Evolutionary conservation across 2,329 filamentous ascomycete species (phyloP), one percentile per base, ranked within the genome.

Genomic region (Chaetothyriales sp.): DNA sequence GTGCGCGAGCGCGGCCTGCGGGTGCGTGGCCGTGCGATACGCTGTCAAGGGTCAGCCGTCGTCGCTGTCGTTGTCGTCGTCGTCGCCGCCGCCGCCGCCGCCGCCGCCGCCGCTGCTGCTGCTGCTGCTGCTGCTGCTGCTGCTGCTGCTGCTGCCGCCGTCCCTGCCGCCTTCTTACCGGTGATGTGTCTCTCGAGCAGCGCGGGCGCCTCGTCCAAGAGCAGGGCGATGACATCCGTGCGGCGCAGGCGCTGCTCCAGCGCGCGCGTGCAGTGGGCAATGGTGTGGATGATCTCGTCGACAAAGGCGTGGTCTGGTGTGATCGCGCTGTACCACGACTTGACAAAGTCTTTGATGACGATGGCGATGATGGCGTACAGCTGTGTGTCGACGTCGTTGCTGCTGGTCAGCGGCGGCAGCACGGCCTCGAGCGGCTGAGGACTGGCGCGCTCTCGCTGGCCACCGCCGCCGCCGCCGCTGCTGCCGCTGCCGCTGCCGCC

Each of bases 281-380:
- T 86, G 59, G 95, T 83, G 63, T 88, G 86, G 50, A 97, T 76
- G 53, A 95, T 78, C 70, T 95, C 89, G 60, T 85, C 83, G 54
- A 92, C 82, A 64, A 98, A 94, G 10, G 80, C 77, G 65, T 89
- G 85, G 68, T 98, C 90, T 2, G 88, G 81, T 1, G 90, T 95
- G 66, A 98, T 92, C 67, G 84, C 90, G 58, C 75, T 77, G 72
- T 98, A 98, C 92, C 92, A 98, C 29, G 81, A 82, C 66, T 92
- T 83, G 40, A 98, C 85, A 66, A 89, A 95, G 58, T 95, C 89
- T 63, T 86, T 82, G 61, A 95, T 75, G 56, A 97, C 81, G 54
- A 97, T 85, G 49, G 92, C 86, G 55, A 98, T 82, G 54, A 97
- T 78, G 25, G 87, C 90, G 66, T 97, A 98, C 4, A 98, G 77